These are phyloP conservation scores for Agaricus blazei DNA, from an alignment of 768 basidiomycete genomes.

Conservation along the genomic window DNA sequence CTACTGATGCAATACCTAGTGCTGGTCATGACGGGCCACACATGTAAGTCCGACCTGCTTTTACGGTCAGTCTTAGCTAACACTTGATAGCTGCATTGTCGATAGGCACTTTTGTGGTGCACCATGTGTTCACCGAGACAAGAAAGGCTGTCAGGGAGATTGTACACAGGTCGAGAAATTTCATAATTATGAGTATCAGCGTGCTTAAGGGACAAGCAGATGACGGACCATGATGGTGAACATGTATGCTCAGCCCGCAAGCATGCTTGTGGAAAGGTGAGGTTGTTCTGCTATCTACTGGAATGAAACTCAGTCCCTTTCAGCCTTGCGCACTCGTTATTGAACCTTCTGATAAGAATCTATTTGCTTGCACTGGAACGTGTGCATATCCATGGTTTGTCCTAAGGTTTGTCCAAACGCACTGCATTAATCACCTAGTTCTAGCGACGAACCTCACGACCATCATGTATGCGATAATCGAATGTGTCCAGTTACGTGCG, in stretches of 20 bases:
- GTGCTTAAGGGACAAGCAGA: slow-evolving; percentile 24
- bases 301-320: slow-evolving; percentile 5
- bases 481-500: slow-evolving; percentile 49
- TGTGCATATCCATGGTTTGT: slow-evolving; percentile 39
- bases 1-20: slow-evolving; percentile 22
- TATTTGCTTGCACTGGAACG: slow-evolving; percentile 34
- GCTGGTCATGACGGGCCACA: slow-evolving; percentile 55
- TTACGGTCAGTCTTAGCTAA: not conserved
- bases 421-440: not conserved
- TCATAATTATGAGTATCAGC: not conserved
- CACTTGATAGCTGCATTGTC: slow-evolving; percentile 40
- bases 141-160: slow-evolving; percentile 43
- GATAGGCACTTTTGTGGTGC: slow-evolving; percentile 51
- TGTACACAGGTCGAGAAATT: slow-evolving; percentile 43
- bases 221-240: slow-evolving; percentile 40
- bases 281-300: slow-evolving; percentile 14
- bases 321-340: slow-evolving; percentile 38
- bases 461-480: slow-evolving; percentile 46
- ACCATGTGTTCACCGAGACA: slow-evolving; percentile 38
- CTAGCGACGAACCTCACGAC: slow-evolving; percentile 39
- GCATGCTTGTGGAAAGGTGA: slow-evolving; percentile 52
- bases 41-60: slow-evolving; percentile 31
- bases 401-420: not conserved
- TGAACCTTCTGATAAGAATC: slow-evolving; percentile 18
- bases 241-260: slow-evolving; percentile 49